Evolutionary conservation across 768 basidiomycete genomes (phyloP), one percentile per base, ranked within the genome.

Genomic region (Boletus edulis): DNA sequence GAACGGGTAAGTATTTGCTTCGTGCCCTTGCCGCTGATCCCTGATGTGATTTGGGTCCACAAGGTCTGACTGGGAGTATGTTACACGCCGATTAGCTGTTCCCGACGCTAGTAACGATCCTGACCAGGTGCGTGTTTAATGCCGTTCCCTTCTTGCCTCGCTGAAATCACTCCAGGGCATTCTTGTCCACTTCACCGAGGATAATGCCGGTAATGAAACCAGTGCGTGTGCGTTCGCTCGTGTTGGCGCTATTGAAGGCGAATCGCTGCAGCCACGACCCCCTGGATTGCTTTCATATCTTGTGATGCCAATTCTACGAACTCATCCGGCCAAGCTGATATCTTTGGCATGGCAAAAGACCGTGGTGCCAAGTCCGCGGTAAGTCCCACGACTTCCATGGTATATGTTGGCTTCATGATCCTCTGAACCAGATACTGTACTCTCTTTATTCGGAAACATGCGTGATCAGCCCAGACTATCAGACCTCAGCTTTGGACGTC

Each of bases 211-310:
- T 27, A 75, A 78, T 54, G 67, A 72, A 31, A 80, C 76, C 41
- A 80, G 83, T 73, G 72, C 60, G 83, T 75, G 42, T 78, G 54
- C 68, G n/a, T 35, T 76, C 65, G 13, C 47, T 46, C 39, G 15
- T 41, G 46, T 52, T 49, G 17, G 60, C 59, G 46, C 51, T 49
- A 49, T 54, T 47, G 37, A 62, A 39, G 41, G 49, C 61, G 24
- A 47, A 50, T 51, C 65, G 62, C 55, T 27, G 60, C 66, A 81
- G 87, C 89, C 3, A 76, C 73, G 6, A 91, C 93, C 0, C 92
- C 94, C 4, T 97, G 94, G 93, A 89, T 97, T 62, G 94, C 94
- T 13, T 78, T 94, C 59, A 81, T 97, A 46, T 81, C 84, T 4
- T 96, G 94, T 69, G 93, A 95, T 65, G 65, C 67, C 52, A 94